These are phyloP conservation scores for Eustoma russellianum DNA, from an alignment of 257 asterid genomes.

Conservation along the genomic window DNA sequence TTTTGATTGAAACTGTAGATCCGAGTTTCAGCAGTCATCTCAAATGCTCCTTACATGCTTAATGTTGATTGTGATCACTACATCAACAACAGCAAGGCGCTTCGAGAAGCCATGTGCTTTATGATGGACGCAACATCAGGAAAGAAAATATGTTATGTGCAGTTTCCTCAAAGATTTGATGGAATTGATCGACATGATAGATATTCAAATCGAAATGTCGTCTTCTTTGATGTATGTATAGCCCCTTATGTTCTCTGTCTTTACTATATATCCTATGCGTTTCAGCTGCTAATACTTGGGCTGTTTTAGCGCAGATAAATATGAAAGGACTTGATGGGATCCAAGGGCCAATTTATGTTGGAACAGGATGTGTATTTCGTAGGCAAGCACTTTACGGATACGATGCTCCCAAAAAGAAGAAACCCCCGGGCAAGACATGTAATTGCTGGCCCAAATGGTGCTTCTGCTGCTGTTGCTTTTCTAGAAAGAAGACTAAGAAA, in stretches of 20 bases:
- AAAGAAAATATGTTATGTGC: slow-evolving; percentile 93
- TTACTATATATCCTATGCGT: not conserved
- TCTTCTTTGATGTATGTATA: slow-evolving; percentile 78
- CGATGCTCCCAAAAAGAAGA: slow-evolving; percentile 86
- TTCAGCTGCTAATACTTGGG: slow-evolving; percentile 13
- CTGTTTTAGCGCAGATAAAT: slow-evolving; percentile 46
- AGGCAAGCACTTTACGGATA: slow-evolving; percentile 93
- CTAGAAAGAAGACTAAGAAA: slow-evolving; percentile 55
- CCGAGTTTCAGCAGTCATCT: slow-evolving; percentile 91
- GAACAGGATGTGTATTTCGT: slow-evolving; percentile 94
- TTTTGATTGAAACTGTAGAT: slow-evolving; percentile 34
- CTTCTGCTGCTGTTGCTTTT: slow-evolving; percentile 50
- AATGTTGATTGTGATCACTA: slow-evolving; percentile 99
- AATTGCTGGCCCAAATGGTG: slow-evolving; percentile 90
- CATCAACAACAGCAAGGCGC: slow-evolving; percentile 91
- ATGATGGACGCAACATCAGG: slow-evolving; percentile 99
- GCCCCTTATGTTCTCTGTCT: not conserved
- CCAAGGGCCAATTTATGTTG: slow-evolving; percentile 97
- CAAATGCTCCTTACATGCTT: slow-evolving; percentile 89
- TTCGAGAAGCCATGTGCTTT: slow-evolving; percentile 96
- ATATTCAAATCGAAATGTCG: slow-evolving; percentile 92
- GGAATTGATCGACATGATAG: slow-evolving; percentile 94
- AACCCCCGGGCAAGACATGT: slow-evolving; percentile 89
- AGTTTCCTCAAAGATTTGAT: slow-evolving; percentile 94
- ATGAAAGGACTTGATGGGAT: slow-evolving; percentile 99